Evolutionary conservation across 805 yeast genomes (phyloP), one percentile per base, ranked within the genome.

Genomic region (Sporopachydermia quercuum): DNA sequence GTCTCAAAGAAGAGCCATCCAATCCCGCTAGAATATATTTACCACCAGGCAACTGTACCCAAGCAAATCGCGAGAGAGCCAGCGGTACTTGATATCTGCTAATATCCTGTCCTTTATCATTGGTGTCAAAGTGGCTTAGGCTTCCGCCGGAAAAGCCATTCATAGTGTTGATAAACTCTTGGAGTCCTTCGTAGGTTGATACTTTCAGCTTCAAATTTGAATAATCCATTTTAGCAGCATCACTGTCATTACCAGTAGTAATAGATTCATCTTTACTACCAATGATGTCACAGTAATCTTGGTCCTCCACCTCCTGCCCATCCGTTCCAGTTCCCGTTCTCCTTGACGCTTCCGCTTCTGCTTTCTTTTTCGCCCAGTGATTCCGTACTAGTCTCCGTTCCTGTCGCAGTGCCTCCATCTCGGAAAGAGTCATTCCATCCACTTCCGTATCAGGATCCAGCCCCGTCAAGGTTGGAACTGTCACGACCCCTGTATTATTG

Each of bases 391-490:
- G 13, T 23, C 30, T 23, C n/a, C 30, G 16, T 34, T 11, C 18
- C 34, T 37, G 16, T 35, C 34, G 16, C 27, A 27, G 18, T 27
- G 30, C 33, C 15, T 6, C 42, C 18, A n/a, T 11, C 17, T 14
- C 37, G 14, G 17, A 14, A 17, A 18, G 30, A 4, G 42, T 19
- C 17, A 37, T 19, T 4, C 34, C 39, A 13, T 40, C 38, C 6
- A 16, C 18, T 5, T 36, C 4, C 30, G 30, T 23, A 15, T 42
- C 42, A 16, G 49, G 47, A 19, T 52, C 45, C 2, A 49, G 39
- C 2, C 65, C 67, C 30, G 65, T 60, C 11, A 79, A 55, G 0
- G 71, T 65, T 0, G 85, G 82, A 1, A 68, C 64, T 1, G 78
- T 66, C 11, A 65, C 65, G 3, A 78, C 61, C 3, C 79, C 79